Percentiles rank a stretch among this genome's conserved stretches.
These are phyloP conservation scores for Trichomonascaceae sp. DNA, from an alignment of 1,139 yeast genomes.

Conservation along the genomic window DNA sequence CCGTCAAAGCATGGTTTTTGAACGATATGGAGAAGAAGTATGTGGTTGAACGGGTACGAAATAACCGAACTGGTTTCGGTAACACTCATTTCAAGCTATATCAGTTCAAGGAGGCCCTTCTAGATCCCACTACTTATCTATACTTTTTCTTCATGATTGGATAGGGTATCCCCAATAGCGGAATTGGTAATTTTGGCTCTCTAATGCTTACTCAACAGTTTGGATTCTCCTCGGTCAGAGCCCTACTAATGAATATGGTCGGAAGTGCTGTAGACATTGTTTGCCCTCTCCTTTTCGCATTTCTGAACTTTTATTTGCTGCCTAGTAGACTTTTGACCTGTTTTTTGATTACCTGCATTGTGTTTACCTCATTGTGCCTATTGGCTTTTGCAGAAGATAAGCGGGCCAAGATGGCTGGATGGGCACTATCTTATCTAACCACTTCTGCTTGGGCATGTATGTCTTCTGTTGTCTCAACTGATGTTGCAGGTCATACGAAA, in stretches of 20 bases:
- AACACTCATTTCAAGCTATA: constrained; percentile 43
- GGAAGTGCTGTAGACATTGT: constrained; percentile 13
- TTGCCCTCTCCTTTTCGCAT: constrained; percentile 9
- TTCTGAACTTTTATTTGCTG: constrained; percentile 6
- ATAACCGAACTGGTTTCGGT: constrained; percentile 44
- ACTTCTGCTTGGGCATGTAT: constrained; percentile 11
- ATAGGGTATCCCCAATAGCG: constrained; percentile 25
- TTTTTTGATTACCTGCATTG: constrained; percentile 6
- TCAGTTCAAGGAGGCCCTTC: constrained; percentile 40
- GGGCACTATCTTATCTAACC: constrained; percentile 8
- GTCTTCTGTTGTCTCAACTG: constrained; percentile 29
- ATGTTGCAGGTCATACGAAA: constrained; percentile 68
- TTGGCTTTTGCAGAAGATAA: constrained; percentile 10
- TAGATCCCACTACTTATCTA: constrained; percentile 40
- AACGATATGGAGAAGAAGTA: constrained; percentile 38
- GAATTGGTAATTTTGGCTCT: constrained; percentile 17
- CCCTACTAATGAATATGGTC: constrained; percentile 13
- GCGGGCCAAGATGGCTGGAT: constrained; percentile 11
- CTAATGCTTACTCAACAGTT: constrained; percentile 12
- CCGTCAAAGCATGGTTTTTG: constrained; percentile 42
- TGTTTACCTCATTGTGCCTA: constrained; percentile 9
- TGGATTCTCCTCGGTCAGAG: constrained; percentile 12
- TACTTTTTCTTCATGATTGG: constrained; percentile 28
- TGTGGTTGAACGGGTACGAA: constrained; percentile 12
- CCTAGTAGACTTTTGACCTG: constrained; percentile 10